A percentile compares a stretch with the other conserved stretches of the same genome.
Conservation (phyloP, 1,284 basidiomycete species). For the Boletus mariae region DNA sequence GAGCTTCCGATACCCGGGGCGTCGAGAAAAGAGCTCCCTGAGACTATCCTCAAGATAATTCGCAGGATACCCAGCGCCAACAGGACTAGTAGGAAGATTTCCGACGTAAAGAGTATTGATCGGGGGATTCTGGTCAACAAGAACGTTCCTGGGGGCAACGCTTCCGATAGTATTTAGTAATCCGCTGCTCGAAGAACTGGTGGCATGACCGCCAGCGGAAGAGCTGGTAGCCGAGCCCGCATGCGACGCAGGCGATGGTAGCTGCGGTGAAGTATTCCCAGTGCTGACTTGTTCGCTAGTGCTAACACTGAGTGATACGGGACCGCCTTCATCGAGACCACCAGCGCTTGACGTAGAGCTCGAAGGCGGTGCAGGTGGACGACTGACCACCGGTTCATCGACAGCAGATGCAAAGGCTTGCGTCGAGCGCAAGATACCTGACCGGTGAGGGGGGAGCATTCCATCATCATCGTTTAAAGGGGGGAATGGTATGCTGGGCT, state of each 20-base stretch:
- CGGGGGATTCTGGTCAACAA: slow-evolving; percentile 84
- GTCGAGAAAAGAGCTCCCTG: slow-evolving; percentile 74
- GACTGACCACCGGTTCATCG: slow-evolving; percentile 25
- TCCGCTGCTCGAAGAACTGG: slow-evolving; percentile 34
- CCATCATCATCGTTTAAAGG: slow-evolving; percentile 30
- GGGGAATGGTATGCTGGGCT: slow-evolving; percentile 20
- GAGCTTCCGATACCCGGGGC: slow-evolving; percentile 85
- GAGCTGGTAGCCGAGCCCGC: slow-evolving; percentile 29
- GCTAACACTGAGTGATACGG: slow-evolving; percentile 44
- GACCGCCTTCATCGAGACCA: slow-evolving; percentile 26
- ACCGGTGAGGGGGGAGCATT: slow-evolving; percentile 39
- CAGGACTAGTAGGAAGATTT: slow-evolving; percentile 77
- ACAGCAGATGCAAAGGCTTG: slow-evolving; percentile 23
- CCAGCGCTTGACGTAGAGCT: slow-evolving; percentile 31
- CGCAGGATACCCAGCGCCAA: slow-evolving; percentile 55
- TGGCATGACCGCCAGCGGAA: slow-evolving; percentile 28
- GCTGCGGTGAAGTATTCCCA: slow-evolving; percentile 40
- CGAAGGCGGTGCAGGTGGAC: slow-evolving; percentile 22
- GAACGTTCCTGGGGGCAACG: slow-evolving; percentile 50
- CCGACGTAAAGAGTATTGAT: slow-evolving; percentile 96
- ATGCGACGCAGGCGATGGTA: slow-evolving; percentile 54
- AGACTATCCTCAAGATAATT: slow-evolving; percentile 84
- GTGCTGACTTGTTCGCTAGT: slow-evolving; percentile 39
- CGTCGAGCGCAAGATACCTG: slow-evolving; percentile 32
- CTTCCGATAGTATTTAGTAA: slow-evolving; percentile 17